Base-by-base conservation (phyloP, 2,329 filamentous ascomycete genomes). In the Colletotrichum higginsianum region DNA sequence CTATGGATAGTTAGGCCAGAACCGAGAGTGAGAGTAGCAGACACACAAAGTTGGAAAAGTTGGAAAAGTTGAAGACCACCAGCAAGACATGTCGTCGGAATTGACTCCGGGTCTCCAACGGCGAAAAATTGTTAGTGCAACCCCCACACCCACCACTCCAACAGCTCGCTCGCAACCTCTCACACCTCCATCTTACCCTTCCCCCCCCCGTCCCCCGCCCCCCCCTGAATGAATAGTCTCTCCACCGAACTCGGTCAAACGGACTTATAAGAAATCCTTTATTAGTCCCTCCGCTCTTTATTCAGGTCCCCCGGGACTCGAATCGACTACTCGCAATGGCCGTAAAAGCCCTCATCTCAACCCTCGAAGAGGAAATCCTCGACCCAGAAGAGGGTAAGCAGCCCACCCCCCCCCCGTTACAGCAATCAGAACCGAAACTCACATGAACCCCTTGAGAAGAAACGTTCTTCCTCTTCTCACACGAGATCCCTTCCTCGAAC, bases 391-490 rank as follows among this genome's bases (percentile, higher is more conserved):
- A 88, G 82, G 86, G 86, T 82, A 58, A 72, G 55, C 66, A 13
- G 56, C 52, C 42, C 64, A 42, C 30, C 49, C 52, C 64, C 30
- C 49, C 52, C 61, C 16, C 53, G 44, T 7, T 9, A 2, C 30
- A 44, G 9, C 18, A 21, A 23, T 49, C 18, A 61, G 18, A 61
- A 23, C 42, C 38, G n/a, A 2, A 47, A 26, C 61, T 73, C 50
- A 67, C 55, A 21, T 40, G 18, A 40, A 5, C n/a, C 23, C 26
- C 79, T 1, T 35, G 30, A 35, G 8, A 35, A 98, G 96, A 98
- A 84, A 94, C 94, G 5, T 98, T 97, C 78, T 83, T 95, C 47
- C 87, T 98, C 66, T 98, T 97, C 85, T 92, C 94, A 53, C 91
- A 93, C 79, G 84, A 90, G 21, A 89, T 94, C 35, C 91, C 93